Base-by-base conservation (phyloP, 2,329 filamentous ascomycete species). In the Penicillium nordicum region DNA sequence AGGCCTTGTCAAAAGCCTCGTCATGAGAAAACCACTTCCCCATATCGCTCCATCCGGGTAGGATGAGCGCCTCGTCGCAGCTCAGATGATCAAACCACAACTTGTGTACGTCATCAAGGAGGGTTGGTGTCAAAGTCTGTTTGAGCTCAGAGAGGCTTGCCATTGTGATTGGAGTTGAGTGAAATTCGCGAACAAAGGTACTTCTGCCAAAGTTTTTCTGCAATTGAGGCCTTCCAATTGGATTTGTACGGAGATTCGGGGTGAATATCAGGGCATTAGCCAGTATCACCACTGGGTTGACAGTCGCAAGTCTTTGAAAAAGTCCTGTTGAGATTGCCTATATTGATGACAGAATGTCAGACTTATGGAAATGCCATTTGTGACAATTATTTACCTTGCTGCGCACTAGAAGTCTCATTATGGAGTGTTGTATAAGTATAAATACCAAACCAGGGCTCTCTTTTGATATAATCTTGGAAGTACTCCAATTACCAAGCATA, bases 61-160 rank as follows among this genome's bases (percentile, higher is more conserved):
- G 49, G 10, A 64, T 52, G 14, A 65, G 52, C 25, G 51, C 49
- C 8, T 62, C 48, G 11, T 65, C 60, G 7, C 44, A 40, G 37
- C 44, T 43, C 32, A 64, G 40, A 40, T 67, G 65, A 16, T 60
- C 50, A 32, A 68, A 68, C 66, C 66, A 68, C 50, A 68, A 62
- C 32, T 58, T 57, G 25, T 58, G 61, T 25, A 66, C 54, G 18
- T 64, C 50, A 7, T 59, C 42, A 12, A 66, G 57, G 25, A 66
- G 62, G 37, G 53, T 30, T 32, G 64, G 58, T 25, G 60, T 63
- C 21, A 66, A 43, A 10, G 53, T 57, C 34, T 59, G 52, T 44
- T 57, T 64, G 6, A 65, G 36, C 8, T 49, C 48, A 4, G 50
- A 23, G 21, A 30, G 7, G 21, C n/a, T 46, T 6, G 42, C 30